A percentile compares a stretch with the other conserved stretches of the same genome.
phyloP scores from a whole-genome alignment of 441 rosid species.

The Jatropha podagrica region DNA sequence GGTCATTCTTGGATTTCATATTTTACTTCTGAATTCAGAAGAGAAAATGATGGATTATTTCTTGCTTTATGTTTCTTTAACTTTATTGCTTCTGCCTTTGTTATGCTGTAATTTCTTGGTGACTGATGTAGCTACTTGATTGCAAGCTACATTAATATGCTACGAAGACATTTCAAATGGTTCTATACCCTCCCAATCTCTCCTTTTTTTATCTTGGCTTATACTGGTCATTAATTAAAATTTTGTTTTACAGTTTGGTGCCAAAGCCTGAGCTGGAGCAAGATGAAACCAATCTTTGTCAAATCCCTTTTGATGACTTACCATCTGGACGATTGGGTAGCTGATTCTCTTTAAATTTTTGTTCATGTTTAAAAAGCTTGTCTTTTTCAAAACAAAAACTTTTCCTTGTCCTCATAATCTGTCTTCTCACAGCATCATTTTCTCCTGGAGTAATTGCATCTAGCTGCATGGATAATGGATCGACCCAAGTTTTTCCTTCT shows the following conservation, averaged over 20 bases:
- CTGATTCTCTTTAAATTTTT: slow-evolving; percentile 21
- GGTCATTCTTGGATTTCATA: neutral
- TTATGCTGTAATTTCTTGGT: slow-evolving; percentile 2
- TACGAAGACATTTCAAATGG: slow-evolving; percentile 6
- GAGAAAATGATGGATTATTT: slow-evolving; percentile 2
- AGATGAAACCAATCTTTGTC: slow-evolving; percentile 47
- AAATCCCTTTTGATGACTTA: slow-evolving; percentile 48
- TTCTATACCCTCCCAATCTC: neutral
- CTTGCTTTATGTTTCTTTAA: slow-evolving; percentile 18
- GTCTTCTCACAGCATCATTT: slow-evolving; percentile 30
- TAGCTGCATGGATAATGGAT: slow-evolving; percentile 33
- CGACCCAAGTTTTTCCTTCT: slow-evolving; percentile 37
- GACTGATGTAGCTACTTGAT: slow-evolving; percentile 8
- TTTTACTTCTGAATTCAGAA: slow-evolving; percentile 8
- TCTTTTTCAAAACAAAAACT: slow-evolving; percentile 10
- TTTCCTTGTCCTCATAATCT: slow-evolving; percentile 18
- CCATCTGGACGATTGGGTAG: slow-evolving; percentile 61
- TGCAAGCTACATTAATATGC: slow-evolving; percentile 11
- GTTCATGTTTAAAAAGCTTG: slow-evolving; percentile 10
- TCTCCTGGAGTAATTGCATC: slow-evolving; percentile 37
- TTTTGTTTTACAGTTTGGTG: slow-evolving; percentile 48
- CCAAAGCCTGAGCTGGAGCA: slow-evolving; percentile 52
- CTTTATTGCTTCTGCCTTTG: slow-evolving; percentile 10
- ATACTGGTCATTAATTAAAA: slow-evolving; percentile 12
- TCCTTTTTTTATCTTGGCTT: slow-evolving; percentile 9